Evolutionary conservation across 2,329 filamentous ascomycete species (phyloP), one percentile per base, ranked within the genome.

Genomic region (Penicillium brasilianum): DNA sequence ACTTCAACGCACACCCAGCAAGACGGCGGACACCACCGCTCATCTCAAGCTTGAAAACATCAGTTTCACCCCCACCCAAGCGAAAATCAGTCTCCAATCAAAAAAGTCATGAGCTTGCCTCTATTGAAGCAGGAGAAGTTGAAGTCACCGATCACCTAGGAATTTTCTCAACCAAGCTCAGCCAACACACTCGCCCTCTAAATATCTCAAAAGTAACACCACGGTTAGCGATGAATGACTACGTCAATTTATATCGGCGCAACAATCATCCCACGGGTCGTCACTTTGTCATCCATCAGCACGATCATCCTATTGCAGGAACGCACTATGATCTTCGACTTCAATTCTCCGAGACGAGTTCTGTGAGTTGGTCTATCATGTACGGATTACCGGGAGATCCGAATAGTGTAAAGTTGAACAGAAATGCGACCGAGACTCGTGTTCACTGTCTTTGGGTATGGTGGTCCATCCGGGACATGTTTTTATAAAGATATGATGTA

Each of bases 261-360:
- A 85, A 84, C 64, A 72, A 79, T 53, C 75, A 81, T 59, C 58
- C 71, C 0, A 62, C 80, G 46, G 84, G 84, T 9, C 74, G 75
- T 22, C 86, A 88, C 72, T 91, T 91, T 69, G 85, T 91, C 55
- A 82, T 91, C 39, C 88, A 91, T 72, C 88, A 92, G 70, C 88
- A 92, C 71, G 88, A 90, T 69, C 89, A 91, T 71, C 89, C 89
- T 1, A 73, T 90, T 46, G 87, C 89, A 10, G 88, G 89, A 25
- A 82, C 83, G 1, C 87, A 89, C 71, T 90, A 91, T 77, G 89
- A 91, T 73, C 80, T 91, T 20, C 82, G 89, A 2, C 78, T 91
- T 18, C 88, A 91, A 72, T 88, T 91, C 71, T 91, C 89, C 32
- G 81, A 83, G 59, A 83, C 84, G 0, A 90, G 88, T 69, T 88